These are phyloP conservation scores for Calonectria hawksworthii DNA, from an alignment of 2,329 filamentous ascomycete genomes.

Conservation along the genomic window DNA sequence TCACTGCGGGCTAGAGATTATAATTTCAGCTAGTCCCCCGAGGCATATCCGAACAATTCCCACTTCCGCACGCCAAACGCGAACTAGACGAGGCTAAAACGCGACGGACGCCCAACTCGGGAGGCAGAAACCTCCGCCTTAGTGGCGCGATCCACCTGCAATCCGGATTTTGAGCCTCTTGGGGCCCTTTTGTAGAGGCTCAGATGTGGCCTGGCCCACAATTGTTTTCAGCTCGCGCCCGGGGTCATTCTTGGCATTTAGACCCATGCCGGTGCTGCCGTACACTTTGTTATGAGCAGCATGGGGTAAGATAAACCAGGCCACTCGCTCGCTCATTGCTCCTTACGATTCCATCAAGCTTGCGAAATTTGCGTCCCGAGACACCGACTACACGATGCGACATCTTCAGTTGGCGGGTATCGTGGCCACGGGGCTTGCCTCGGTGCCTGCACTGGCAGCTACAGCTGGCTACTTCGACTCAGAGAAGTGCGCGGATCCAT, in stretches of 20 bases:
- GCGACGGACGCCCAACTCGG: neutral
- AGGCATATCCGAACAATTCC: conserved; percentile 1
- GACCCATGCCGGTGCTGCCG: neutral
- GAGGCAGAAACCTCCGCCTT: neutral
- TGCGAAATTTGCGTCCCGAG: no score
- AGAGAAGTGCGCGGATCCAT: neutral
- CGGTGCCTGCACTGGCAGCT: neutral
- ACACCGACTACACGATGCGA: neutral
- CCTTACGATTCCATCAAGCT: neutral
- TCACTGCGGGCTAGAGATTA: neutral
- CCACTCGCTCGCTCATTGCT: neutral
- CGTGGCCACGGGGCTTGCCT: neutral
- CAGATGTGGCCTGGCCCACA: neutral
- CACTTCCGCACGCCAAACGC: neutral
- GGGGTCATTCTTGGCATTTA: neutral
- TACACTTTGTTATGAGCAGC: neutral
- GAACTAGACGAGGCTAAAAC: neutral
- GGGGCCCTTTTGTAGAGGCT: neutral
- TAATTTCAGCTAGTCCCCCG: neutral
- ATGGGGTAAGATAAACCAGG: neutral
- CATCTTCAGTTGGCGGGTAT: neutral
- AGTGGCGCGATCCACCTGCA: neutral
- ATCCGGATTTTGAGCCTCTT: no score
- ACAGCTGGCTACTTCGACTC: neutral
- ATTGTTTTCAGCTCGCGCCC: neutral